Evolutionary conservation across 345 rosid genomes (phyloP), one percentile per base, ranked within the genome.

Genomic region (Brassica carinata): DNA sequence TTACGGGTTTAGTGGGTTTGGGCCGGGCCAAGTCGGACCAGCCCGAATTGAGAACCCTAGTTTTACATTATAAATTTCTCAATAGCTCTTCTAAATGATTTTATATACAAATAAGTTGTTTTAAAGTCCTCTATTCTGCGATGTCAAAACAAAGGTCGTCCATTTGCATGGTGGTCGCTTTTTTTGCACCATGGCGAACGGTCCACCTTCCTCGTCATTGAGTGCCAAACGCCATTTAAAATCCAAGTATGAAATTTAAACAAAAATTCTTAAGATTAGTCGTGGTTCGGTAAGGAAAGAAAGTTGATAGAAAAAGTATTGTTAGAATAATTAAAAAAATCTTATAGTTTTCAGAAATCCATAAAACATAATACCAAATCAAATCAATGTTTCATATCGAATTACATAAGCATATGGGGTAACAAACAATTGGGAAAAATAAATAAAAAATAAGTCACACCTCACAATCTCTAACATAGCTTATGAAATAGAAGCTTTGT

Each of bases 401-500:
- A 74, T 74, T 55, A 8, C 62, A 55, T 55, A 45, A 58, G 65
- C 31, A 68, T 74, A 65, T 71, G 33, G 31, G 71, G 61, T 69
- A 69, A 67, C 78, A 79, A 67, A 79, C 62, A n/a, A 65, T 53
- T 53, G 19, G 58, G 58, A 18, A 17, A 9, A 19, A 17, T 13
- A 17, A 65, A 72, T 72, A 62, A 74, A 73, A 18, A 19, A 79
- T 45, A 26, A 73, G 79, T 74, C 76, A 74, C 71, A 69, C 75
- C 71, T 74, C 79, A 74, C 71, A 80, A 63, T 74, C 51, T 73
- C 82, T 80, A 36, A 70, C 76, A 75, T 10, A 75, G 83, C 79
- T 81, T 70, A 75, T 75, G 4, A 75, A 80, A 75, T 80, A 70
- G 71, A 36, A 75, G 83, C 83, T 71, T 5, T 75, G 67, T 75